Evolutionary conservation across 2,329 filamentous ascomycete genomes (phyloP).

Genomic region (Torrubiella hemipterigena): DNA sequence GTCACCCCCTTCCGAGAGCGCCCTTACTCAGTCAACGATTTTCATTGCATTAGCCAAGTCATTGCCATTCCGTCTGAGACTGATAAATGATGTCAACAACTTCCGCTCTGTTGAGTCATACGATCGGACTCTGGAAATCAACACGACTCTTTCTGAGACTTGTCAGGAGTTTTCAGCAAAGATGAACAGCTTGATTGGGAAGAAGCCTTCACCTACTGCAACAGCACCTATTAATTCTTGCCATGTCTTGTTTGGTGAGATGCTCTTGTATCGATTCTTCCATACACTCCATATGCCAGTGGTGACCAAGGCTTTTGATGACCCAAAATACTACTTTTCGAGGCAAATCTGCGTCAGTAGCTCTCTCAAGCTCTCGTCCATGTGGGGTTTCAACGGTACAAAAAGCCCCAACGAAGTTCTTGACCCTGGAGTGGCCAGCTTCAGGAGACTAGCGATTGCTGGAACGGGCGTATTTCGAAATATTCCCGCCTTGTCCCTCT

Average conservation of each 20-base stretch:
- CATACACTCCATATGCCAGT: conserved; percentile 42
- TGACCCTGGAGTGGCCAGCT: conserved; percentile 17
- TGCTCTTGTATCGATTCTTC: conserved; percentile 33
- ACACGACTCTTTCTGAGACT: conserved; percentile 28
- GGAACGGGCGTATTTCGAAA: conserved; percentile 30
- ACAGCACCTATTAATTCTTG: conserved; percentile 19
- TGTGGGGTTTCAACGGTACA: conserved; percentile 15
- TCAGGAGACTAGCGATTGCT: conserved; percentile 25
- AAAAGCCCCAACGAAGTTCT: conserved; percentile 6
- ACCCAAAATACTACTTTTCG: conserved; percentile 40
- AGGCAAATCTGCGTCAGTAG: conserved; percentile 36
- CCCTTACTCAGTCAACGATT: conserved; percentile 35
- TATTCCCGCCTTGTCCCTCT: conserved; percentile 23
- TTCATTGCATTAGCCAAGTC: conserved; percentile 33
- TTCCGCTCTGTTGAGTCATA: conserved; percentile 30
- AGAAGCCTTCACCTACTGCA: conserved; percentile 8
- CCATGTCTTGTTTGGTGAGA: conserved; percentile 28
- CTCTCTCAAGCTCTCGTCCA: conserved; percentile 21
- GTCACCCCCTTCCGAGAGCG: conserved; percentile 11
- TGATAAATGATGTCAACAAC: conserved; percentile 34
- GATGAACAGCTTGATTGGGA: conserved; percentile 22
- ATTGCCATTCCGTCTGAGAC: conserved; percentile 27
- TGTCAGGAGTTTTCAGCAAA: conserved; percentile 19
- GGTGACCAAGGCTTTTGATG: conserved; percentile 27
- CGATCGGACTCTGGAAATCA: conserved; percentile 33